Evolutionary conservation across 2,329 filamentous ascomycete genomes (phyloP), one percentile per base, ranked within the genome.

Genomic region (Sporothrix brasiliensis): DNA sequence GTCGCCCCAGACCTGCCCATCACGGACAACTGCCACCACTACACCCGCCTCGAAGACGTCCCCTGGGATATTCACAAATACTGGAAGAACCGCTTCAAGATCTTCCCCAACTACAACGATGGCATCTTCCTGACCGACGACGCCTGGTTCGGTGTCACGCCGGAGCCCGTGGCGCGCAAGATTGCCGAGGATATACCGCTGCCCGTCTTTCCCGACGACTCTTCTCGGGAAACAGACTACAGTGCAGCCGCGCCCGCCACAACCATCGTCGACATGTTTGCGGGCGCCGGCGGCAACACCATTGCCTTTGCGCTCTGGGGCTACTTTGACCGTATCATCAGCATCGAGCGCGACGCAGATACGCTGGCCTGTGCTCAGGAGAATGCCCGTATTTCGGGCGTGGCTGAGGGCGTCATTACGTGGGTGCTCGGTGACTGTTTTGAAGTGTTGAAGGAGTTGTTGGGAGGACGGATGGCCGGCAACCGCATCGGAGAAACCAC

Each of bases 81-180:
- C 80, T 99, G 92, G 88, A 85, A 90, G 19, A 94, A 98, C 77
- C 88, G 95, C 72, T 90, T 95, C 79, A 90, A 89, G 68, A 92
- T 99, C 74, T 99, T 97, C 81, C 90, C 90, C 19, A 86, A 86
- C 75, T 99, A 97, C 78, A 91, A 97, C 78, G 86, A 94, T 71
- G 94, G 93, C 69, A 87, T 99, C 74, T 91, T 89, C 83, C 88
- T 99, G 85, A 99, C 96, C 0, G 90, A 97, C 78, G 91, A 94
- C 80, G 91, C 93, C 69, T 99, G 95, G 95, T 99, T 95, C 79
- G 95, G 94, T 69, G 94, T 98, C 9, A 99, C 96, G 0, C 94
- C 95, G 16, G 94, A 99, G 79, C 91, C 92, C 4, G 88, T 99
- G 39, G 95, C 95, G 73, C 91, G 92, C 71, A 88, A 90, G 80